Evolutionary conservation across 371 early-diverging fungal genomes (phyloP), one percentile per base, ranked within the genome.

Genomic region (Lichtheimia corymbifera): DNA sequence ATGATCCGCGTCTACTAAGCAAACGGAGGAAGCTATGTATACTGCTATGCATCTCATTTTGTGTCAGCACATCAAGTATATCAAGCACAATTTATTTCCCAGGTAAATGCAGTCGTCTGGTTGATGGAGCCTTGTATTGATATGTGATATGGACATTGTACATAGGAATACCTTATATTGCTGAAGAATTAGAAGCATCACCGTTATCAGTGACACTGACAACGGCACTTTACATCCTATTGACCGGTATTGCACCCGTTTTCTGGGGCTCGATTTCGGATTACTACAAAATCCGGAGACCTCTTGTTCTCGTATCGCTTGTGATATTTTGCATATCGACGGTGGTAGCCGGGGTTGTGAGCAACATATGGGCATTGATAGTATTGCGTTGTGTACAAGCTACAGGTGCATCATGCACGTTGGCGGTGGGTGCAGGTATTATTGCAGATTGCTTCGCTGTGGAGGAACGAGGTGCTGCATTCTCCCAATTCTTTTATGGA

Each of bases 221-320:
- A 5, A 78, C 83, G 14, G 81, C 83, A 9, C 58, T 82, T 11
- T 87, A 83, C 51, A 70, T 84, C 28, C 65, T 87, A 17, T 68
- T 76, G 25, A 77, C 82, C 70, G 87, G 85, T 18, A 76, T 87
- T 52, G 74, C 80, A 25, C 85, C 87, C 42, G 64, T 93, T 0
- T 62, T 89, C 14, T 89, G 86, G 86, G 89, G 87, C 13, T 78
- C 85, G 3, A 28, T 85, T 14, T 85, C 90, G 0, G 93, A 92
- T 64, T 55, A 56, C 5, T 80, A 74, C 61, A 75, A 82, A 5
- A 53, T 78, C 7, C 80, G 93, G n/a, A 83, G 87, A 51, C 64
- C 80, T 0, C 72, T 90, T 7, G 79, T 87, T 30, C 61, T 88
- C 4, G 2, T 55, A 0, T 87, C 88, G 2, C 79, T 85, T 66